Evolutionary conservation across 257 asterid species (phyloP).

Genomic region (Przewalskia tangutica): DNA sequence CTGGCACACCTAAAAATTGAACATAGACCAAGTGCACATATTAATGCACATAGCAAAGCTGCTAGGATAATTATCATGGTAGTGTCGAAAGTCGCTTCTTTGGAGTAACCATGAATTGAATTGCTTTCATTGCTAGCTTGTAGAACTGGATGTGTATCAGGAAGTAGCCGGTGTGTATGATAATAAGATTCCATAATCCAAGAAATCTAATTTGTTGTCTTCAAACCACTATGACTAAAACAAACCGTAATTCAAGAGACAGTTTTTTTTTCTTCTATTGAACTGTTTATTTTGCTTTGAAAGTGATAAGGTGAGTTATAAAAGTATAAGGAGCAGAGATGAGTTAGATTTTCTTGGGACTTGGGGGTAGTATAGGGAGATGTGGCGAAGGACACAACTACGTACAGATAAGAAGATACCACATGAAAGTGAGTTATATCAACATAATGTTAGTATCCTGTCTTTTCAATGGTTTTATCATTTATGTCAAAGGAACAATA

Average conservation of each 20-base stretch:
- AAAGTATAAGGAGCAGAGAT: not conserved
- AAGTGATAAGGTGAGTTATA: not conserved
- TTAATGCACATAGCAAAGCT: conserved; percentile 53
- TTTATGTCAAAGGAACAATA: not conserved
- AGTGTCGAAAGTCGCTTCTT: conserved; percentile 38
- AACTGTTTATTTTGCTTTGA: not conserved
- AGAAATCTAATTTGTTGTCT: not conserved
- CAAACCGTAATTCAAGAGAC: not conserved
- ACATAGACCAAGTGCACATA: conserved; percentile 60
- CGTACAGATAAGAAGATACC: not conserved
- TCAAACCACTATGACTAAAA: not conserved
- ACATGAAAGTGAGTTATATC: not conserved
- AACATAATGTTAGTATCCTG: not conserved
- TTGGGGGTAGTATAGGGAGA: not conserved
- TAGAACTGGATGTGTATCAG: conserved; percentile 1
- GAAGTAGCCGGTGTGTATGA: conserved; percentile 31
- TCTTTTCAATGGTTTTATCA: not conserved
- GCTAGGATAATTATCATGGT: conserved; percentile 65
- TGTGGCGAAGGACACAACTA: not conserved
- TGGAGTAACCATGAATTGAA: conserved; percentile 2
- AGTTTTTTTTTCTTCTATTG: not conserved
- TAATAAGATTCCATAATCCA: conserved; percentile 24
- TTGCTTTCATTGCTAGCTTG: conserved; percentile 15
- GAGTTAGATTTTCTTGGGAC: not conserved
- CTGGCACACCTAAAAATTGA: conserved; percentile 44